Evolutionary conservation across 306 rosid species (phyloP), one percentile per base, ranked within the genome.

Genomic region (Oxytropis ochrocephala): DNA sequence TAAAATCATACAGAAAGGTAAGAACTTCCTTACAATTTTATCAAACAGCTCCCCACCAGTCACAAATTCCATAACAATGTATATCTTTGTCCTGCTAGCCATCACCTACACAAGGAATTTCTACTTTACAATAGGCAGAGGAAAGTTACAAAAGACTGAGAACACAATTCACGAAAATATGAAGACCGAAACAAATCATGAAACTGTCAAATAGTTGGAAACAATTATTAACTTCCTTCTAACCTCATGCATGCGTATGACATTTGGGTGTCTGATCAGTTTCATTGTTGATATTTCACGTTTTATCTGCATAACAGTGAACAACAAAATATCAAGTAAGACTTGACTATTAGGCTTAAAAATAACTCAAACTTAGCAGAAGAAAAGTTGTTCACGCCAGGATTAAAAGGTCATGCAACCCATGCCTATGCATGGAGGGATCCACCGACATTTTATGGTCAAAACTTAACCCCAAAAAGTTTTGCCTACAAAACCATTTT

Each of bases 251-350:
- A 94, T 90, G 35, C 96, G 91, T 60, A 94, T 85, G 61, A 94
- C 98, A 65, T 94, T 90, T 21, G 98, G 98, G 69, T 94, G 97
- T 78, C 88, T 88, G 49, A 94, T 85, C 47, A 94, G 83, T 75
- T 90, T 94, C 98, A 94, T 94, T 0, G 98, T 94, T 27, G 96
- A 88, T 77, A 94, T 94, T 77, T 94, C 98, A 72, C 97, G 90
- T 67, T 94, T 94, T 78, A 94, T 90, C 98, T 94, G 89, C 81
- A 77, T 52, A 69, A 79, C 46, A 72, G 47, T 9, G 36, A 77
- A 71, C 39, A 54, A 16, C 14, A 67, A 12, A 68, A 19, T n/a
- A 58, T 46, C 51, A 73, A 42, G 57, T 29, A 50, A 64, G 58
- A 13, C 43, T 5, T 6, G 32, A 55, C 64, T 47, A 63, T 39